These are phyloP conservation scores for Aspergillus fumigatus DNA, from an alignment of 2,329 filamentous ascomycete species.

Conservation along the genomic window DNA sequence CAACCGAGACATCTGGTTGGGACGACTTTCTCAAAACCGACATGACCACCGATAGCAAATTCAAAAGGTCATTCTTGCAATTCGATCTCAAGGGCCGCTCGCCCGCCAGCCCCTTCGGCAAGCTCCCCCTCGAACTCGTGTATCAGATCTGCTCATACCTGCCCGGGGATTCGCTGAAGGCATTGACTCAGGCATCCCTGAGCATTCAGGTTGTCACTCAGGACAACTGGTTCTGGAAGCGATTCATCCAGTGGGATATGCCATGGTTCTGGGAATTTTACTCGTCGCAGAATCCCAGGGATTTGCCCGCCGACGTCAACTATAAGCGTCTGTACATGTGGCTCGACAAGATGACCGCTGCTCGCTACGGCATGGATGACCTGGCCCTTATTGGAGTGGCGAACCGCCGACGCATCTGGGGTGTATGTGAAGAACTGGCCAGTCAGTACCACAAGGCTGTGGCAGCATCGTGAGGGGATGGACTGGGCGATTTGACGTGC, in stretches of 20 bases:
- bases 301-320: conserved; percentile 5
- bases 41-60: conserved; percentile 3
- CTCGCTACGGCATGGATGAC: conserved; percentile 16
- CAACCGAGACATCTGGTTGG: conserved; percentile 10
- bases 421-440: conserved; percentile 14
- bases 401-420: conserved; percentile 18
- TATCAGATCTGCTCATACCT: conserved; percentile 17
- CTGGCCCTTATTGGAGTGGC: conserved; percentile 12
- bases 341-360: conserved; percentile 12
- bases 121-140: conserved; percentile 14
- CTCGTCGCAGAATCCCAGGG: conserved; percentile 1
- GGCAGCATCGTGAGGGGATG: neutral
- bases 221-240: conserved; percentile 18
- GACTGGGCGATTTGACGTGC: neutral
- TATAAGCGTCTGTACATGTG: conserved; percentile 15
- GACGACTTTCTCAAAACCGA: conserved; percentile 4
- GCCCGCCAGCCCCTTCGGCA: conserved; percentile 14
- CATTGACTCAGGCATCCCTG: conserved; percentile 14
- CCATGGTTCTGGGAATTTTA: conserved; percentile 19
- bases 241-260: conserved; percentile 16
- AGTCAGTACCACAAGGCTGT: conserved; percentile 6
- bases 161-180: conserved; percentile 13
- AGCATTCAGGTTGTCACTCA: conserved; percentile 14
- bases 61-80: conserved; percentile 3
- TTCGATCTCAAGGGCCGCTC: conserved; percentile 7